Evolutionary conservation across 2,329 filamentous ascomycete genomes (phyloP), one percentile per base, ranked within the genome.

Genomic region (Trichoderma asperellum): DNA sequence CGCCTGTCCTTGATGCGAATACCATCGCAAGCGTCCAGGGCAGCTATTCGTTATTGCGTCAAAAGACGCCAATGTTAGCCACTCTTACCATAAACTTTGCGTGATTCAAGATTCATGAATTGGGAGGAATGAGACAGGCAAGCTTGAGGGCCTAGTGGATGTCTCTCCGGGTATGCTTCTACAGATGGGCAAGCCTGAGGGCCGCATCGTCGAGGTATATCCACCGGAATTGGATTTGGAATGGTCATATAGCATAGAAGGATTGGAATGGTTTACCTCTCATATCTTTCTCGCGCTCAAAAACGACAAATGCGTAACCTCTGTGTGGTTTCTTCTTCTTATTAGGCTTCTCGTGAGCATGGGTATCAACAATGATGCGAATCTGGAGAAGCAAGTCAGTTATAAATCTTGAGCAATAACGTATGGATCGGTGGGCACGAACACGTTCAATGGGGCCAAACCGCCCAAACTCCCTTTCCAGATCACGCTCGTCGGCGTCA

Each of bases 261-360:
- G 73, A 82, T 79, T 37, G 61, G 79, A 78, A n/a, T 47, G 79
- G 81, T 81, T 89, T 96, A 97, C 94, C 94, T 93, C 96, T 96
- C 94, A 98, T 97, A 79, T 98, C 96, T 82, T 95, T 94, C 83
- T 98, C 96, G 80, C 93, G 91, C 82, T 98, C 95, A 79, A 95
- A 99, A 67, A 98, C 93, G 74, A 99, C 91, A 78, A 99, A 99
- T 71, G 93, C 96, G 81, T 99, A 99, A 71, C 96, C 96, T 76
- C 91, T 87, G 77, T 96, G 92, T 62, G 90, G 83, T 83, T 94
- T 94, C 78, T 91, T 91, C 78, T 92, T 90, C 82, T 94, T 93
- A 76, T 91, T 92, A 68, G 86, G 88, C 80, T 86, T 91, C 77
- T 87, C 87, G 74, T 86, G 82, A 71, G 89, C 86, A 74, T 92